Evolutionary conservation across 164 flowering plant genomes (phyloP), one percentile per base, ranked within the genome.

Genomic region (Tetracentron sinense): DNA sequence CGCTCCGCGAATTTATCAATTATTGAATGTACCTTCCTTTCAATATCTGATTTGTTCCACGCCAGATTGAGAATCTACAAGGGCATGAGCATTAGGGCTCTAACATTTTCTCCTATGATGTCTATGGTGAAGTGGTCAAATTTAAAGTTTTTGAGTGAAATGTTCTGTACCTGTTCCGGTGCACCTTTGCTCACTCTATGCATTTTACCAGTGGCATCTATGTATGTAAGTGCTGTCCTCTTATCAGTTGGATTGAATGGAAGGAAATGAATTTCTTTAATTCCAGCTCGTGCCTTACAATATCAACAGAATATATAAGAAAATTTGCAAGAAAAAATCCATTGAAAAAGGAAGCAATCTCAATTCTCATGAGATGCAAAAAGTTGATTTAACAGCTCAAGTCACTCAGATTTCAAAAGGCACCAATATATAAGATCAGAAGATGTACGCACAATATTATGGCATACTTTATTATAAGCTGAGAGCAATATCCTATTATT

Each of bases 171-270:
- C 76, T 76, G 79, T 44, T 76, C 79, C 19, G 79, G 79, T 15
- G 79, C 79, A 21, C 79, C 79, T 72, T 76, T 76, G 79, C 79
- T 76, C 42, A 72, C 79, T 48, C 79, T 65, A 47, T 69, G 76
- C 79, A 72, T 72, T 69, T 66, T 73, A 22, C 74, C 79, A 68
- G 33, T 51, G 15, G 47, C 49, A 59, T 79, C 83, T 49, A 68
- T 17, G 72, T 72, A 79, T 53, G 87, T 83, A 4, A 85, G 78
- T 25, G 90, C 90, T 7, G 90, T 83, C 63, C 90, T 67, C 67
- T 83, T 85, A 58, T 85, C 84, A 58, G 85, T 79, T 33, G 89
- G 89, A 68, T 82, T 85, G 72, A 85, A 85, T 16, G 86, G 89
- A 60, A 85, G 83, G 68, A 85, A 85, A 69, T 85, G 90, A 67